Base-by-base conservation (phyloP, 1,284 basidiomycete genomes). In the Apiotrichum montevideense region DNA sequence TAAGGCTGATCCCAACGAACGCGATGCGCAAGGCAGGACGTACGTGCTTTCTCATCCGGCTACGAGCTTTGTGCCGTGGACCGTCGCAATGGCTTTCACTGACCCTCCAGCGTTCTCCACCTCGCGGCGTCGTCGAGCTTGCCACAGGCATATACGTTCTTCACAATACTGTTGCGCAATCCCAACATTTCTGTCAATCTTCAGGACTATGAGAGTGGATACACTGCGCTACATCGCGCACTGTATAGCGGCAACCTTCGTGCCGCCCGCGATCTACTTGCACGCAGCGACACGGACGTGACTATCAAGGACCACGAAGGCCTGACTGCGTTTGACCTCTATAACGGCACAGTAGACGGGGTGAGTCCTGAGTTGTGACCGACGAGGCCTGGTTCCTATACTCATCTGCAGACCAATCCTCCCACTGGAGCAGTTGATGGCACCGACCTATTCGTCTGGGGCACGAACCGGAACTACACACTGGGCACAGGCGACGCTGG, bases 161-260 rank as follows among this genome's bases (percentile, higher is more conserved):
- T 93, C 51, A 80, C 85, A 50, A 79, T 88, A 51, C 79, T 98
- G n/a, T 81, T 98, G 51, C 82, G 84, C 9, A 86, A 91, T 65
- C 86, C 89, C 1, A 63, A 71, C 34, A 69, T 94, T 70, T 87
- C 90, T 60, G 83, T 93, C 69, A 98, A 98, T 65, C 63, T 88
- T 6, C 79, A 81, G 57, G 95, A 99, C 74, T 74, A 73, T 54
- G 94, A 96, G 79, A 90, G 83, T 60, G 86, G 87, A 56, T 98
- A 93, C 87, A 96, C 93, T 0, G 83, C 95, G 2, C 79, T 98
- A 21, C 96, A 99, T 71, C 81, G 92, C 48, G 91, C 94, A 1
- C 77, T 98, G 57, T 98, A 96, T 72, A 77, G 80, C 35, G 93
- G 90, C 3, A 95, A 98, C 71, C 69, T 98, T 14, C 79, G 84